These are phyloP conservation scores for Diutina siamensis DNA, from an alignment of 1,139 yeast species.

Conservation along the genomic window DNA sequence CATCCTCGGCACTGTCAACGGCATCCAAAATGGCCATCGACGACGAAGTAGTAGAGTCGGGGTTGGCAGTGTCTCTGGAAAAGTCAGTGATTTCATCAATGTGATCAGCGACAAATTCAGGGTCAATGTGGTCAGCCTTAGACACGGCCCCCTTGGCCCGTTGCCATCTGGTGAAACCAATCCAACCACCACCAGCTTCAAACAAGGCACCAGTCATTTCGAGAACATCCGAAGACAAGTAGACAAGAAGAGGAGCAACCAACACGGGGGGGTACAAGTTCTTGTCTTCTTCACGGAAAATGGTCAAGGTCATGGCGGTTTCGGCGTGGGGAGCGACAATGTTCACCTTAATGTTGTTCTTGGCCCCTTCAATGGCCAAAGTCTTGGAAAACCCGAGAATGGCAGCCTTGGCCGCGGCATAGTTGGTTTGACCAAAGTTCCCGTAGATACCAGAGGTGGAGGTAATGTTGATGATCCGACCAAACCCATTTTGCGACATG, in stretches of 20 bases:
- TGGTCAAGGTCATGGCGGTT: constrained; percentile 89
- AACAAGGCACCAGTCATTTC: constrained; percentile 56
- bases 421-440: constrained; percentile 95
- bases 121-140: constrained; percentile 34
- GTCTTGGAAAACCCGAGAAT: constrained; percentile 79
- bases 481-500: constrained; percentile 50
- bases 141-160: constrained; percentile 79
- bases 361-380: constrained; percentile 83
- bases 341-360: constrained; percentile 63
- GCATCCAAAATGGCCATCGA: constrained; percentile 66
- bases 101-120: constrained; percentile 62
- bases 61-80: constrained; percentile 40
- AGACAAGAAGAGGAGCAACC: constrained; percentile 83
- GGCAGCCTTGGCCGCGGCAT: constrained; percentile 88
- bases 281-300: constrained; percentile 64
- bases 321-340: constrained; percentile 96
- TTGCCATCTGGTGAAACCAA: constrained; percentile 92
- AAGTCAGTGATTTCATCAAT: constrained; percentile 62
- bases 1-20: constrained; percentile 33
- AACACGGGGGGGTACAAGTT: constrained; percentile 80
- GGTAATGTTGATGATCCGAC: constrained; percentile 78
- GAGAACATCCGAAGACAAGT: constrained; percentile 63
- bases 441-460: constrained; percentile 97
- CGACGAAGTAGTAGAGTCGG: constrained; percentile 63
- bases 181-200: constrained; percentile 77